phyloP scores from a whole-genome alignment of 441 rosid genomes.

The Erysimum cheiri region DNA sequence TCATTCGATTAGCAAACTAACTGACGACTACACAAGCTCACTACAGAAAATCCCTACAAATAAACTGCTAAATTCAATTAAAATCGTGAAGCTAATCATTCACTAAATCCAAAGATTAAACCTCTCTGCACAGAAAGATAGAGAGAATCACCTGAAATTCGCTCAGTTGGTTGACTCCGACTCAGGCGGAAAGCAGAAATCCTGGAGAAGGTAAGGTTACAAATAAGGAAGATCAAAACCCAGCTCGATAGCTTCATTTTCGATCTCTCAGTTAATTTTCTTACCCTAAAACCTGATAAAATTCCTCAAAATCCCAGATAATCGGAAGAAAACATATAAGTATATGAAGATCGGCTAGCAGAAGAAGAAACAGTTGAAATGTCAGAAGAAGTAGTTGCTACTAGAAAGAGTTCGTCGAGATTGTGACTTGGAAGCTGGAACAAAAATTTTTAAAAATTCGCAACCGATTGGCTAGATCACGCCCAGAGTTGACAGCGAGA shows the following conservation, averaged over 20 bases:
- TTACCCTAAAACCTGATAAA: not conserved
- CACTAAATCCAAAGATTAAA: not conserved
- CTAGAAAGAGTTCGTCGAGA: conserved; percentile 15
- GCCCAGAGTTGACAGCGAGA: conserved; percentile 34
- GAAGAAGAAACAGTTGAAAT: conserved; percentile 6
- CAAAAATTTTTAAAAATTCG: not conserved
- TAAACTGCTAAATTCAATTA: conserved; percentile 7
- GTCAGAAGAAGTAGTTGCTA: conserved; percentile 24
- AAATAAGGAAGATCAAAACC: conserved; percentile 55
- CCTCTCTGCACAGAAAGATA: not conserved
- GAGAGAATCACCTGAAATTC: conserved; percentile 71
- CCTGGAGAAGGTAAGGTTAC: conserved; percentile 47
- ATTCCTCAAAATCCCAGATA: conserved; percentile 14
- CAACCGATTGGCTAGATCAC: conserved; percentile 30
- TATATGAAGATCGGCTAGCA: conserved; percentile 25
- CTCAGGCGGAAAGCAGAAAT: conserved; percentile 62
- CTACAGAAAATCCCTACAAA: not conserved
- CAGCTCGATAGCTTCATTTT: conserved; percentile 63
- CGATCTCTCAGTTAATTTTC: not conserved
- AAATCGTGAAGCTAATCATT: not conserved
- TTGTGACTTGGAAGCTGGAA: conserved; percentile 18
- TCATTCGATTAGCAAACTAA: conserved; percentile 6
- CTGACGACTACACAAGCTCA: conserved; percentile 17
- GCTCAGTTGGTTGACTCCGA: conserved; percentile 79
- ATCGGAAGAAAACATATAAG: conserved; percentile 5